These are phyloP conservation scores for Wallacemonas sp. DNA, from an alignment of 208 protist genomes.

Conservation along the genomic window DNA sequence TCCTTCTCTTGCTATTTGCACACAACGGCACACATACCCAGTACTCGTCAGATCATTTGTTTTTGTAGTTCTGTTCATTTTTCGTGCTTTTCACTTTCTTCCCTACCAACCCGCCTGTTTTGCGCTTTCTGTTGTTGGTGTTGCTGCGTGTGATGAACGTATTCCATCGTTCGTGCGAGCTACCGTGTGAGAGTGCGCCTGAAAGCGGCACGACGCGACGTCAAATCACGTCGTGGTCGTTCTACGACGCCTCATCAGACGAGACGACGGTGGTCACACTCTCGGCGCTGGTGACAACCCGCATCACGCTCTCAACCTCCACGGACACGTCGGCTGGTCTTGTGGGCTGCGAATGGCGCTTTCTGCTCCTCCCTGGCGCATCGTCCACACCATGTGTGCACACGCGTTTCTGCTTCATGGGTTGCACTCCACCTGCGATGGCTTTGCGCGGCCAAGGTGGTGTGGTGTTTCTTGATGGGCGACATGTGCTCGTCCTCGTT, in stretches of 20 bases:
- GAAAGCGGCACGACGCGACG: neutral
- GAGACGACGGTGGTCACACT: conserved; percentile 8
- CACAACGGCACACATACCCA: no score
- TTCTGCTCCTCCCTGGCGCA: neutral
- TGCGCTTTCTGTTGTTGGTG: no score
- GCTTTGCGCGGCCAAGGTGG: conserved; percentile 6
- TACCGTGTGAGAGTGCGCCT: neutral
- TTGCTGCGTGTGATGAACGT: neutral
- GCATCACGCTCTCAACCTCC: neutral
- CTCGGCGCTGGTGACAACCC: conserved; percentile 2
- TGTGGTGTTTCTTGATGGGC: conserved; percentile 5
- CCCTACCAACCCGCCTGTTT: neutral
- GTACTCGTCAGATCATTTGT: no score
- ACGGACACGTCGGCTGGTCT: neutral
- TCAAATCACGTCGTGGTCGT: conserved; percentile 7
- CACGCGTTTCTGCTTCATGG: conserved; percentile 9
- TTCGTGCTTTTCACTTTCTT: neutral
- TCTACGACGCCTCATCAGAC: neutral
- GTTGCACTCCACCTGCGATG: neutral
- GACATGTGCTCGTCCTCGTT: neutral
- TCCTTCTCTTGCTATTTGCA: no score
- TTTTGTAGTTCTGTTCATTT: neutral
- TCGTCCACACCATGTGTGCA: neutral
- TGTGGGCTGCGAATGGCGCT: conserved; percentile 13
- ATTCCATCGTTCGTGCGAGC: conserved; percentile 3